phyloP scores from a whole-genome alignment of 768 basidiomycete genomes.

The Russula olivacea region DNA sequence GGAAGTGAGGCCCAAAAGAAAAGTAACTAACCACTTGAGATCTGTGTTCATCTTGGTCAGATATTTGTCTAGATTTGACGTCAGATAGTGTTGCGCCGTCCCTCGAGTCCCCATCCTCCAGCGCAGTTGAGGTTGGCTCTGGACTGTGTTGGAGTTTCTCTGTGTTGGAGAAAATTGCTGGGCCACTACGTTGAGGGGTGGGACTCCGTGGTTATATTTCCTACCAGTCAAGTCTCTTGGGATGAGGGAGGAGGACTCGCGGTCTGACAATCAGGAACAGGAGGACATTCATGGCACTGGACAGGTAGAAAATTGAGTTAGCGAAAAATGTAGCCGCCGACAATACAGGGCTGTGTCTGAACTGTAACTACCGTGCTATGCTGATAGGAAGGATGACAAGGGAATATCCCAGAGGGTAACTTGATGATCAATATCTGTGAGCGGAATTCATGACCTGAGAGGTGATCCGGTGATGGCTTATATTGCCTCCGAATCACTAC shows the following conservation, averaged over 20 bases:
- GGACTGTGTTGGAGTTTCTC: no score
- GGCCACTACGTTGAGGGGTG: no score
- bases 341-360: slow-evolving; percentile 29
- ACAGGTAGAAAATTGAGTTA: slow-evolving; percentile 20
- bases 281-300: slow-evolving; percentile 39
- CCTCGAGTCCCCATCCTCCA: no score
- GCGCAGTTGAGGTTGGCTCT: no score
- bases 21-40: no score
- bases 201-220: neutral
- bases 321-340: slow-evolving; percentile 34
- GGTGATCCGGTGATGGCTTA: slow-evolving; percentile 25
- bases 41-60: no score
- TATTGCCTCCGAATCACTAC: no score
- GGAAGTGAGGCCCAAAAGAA: no score
- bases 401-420: neutral
- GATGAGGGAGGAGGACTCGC: slow-evolving; percentile 29
- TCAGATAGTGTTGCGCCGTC: no score
- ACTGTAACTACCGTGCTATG: neutral
- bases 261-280: slow-evolving; percentile 37
- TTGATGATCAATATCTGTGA: neutral
- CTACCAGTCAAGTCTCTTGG: neutral
- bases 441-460: neutral
- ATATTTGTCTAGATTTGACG: no score
- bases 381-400: neutral
- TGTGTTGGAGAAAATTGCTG: no score